Evolutionary conservation across 495 filamentous ascomycete species (phyloP).

Genomic region (Staphylotrichum tortipilum): DNA sequence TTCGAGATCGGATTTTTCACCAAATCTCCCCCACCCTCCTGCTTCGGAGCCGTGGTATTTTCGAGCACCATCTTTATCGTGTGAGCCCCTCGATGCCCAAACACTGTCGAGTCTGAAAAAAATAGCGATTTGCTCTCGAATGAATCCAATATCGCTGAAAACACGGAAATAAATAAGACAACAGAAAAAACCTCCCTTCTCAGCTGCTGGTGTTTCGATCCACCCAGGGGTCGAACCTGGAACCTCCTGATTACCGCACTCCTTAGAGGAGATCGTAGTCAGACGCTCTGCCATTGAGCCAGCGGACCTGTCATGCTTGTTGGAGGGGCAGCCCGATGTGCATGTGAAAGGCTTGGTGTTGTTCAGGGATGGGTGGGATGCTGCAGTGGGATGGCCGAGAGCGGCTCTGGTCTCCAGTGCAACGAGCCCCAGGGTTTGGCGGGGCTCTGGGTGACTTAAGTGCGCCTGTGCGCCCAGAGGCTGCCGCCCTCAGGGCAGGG

Average conservation of each 20-base stretch:
- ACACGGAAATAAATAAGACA: slow-evolving; percentile 6
- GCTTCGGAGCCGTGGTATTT: too few relatives aligned
- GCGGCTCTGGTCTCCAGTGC: too few relatives aligned
- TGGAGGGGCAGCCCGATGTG: neutral
- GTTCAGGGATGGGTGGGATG: neutral
- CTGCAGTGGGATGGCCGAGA: too few relatives aligned
- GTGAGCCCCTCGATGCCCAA: neutral
- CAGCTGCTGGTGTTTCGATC: neutral
- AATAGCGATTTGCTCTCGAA: neutral
- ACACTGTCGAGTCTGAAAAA: slow-evolving; percentile 7
- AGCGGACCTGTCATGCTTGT: slow-evolving; percentile 8
- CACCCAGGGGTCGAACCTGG: slow-evolving; percentile 16
- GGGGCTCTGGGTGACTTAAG: too few relatives aligned
- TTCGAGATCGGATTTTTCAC: slow-evolving; percentile 14
- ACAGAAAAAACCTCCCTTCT: slow-evolving; percentile 8
- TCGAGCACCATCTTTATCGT: too few relatives aligned
- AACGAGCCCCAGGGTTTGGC: too few relatives aligned
- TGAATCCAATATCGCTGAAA: neutral
- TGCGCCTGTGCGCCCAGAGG: too few relatives aligned
- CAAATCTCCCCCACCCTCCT: slow-evolving; percentile 3
- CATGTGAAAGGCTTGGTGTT: neutral
- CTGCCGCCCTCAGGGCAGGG: too few relatives aligned
- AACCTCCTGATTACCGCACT: slow-evolving; percentile 9
- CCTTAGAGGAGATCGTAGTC: slow-evolving; percentile 2
- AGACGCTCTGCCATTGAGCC: slow-evolving; percentile 18